Percentiles rank a stretch among this genome's conserved stretches.
Evolutionary conservation across 805 yeast species (phyloP).

Genomic region (Ogataea sp.): DNA sequence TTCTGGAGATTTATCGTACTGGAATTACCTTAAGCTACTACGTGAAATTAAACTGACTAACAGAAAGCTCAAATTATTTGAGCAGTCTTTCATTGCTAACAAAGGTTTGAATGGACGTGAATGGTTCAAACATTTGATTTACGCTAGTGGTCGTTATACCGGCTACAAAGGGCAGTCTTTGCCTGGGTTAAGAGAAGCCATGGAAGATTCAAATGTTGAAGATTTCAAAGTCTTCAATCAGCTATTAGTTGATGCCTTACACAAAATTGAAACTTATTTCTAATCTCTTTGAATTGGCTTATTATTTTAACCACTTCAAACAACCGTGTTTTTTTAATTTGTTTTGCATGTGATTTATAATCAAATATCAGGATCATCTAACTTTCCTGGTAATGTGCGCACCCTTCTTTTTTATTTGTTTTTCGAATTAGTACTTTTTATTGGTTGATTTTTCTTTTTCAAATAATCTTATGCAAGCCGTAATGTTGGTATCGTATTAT

Average conservation of each 20-base stretch:
- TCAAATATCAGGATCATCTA: too few species aligned
- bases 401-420: too few species aligned
- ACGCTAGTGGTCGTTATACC: constrained; percentile 51
- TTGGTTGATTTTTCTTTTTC: too few species aligned
- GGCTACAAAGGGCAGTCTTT: constrained; percentile 53
- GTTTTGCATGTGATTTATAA: too few species aligned
- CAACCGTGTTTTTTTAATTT: neutral
- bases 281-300: neutral
- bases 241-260: neutral
- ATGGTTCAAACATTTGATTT: constrained; percentile 56
- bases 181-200: constrained; percentile 47
- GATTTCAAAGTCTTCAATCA: constrained; percentile 29
- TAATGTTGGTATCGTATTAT: too few species aligned
- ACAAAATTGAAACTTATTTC: neutral
- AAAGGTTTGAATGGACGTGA: constrained; percentile 41
- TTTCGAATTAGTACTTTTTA: too few species aligned
- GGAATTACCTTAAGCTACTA: constrained; percentile 19
- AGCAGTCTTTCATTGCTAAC: constrained; percentile 36
- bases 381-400: too few species aligned
- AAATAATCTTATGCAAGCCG: too few species aligned
- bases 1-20: constrained; percentile 16
- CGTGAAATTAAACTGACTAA: constrained; percentile 26
- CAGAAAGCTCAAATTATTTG: constrained; percentile 30
- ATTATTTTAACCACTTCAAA: neutral
- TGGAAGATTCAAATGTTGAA: constrained; percentile 36